Evolutionary conservation across 352 stramenopile genomes (phyloP).

Genomic region (Globisporangium iwayamae): DNA sequence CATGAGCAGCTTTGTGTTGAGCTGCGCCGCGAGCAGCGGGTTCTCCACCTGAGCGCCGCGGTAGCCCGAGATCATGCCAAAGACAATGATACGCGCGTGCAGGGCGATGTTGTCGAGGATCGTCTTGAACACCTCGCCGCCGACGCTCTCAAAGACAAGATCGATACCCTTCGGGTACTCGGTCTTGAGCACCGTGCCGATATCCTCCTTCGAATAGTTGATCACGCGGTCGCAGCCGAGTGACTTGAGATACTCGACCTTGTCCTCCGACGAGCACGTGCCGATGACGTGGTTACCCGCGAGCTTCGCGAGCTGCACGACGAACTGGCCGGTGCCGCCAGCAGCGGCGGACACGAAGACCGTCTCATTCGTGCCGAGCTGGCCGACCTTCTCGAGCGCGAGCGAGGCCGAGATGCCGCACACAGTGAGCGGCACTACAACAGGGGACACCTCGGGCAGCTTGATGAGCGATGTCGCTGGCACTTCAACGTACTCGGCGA

Average conservation of each 20-base stretch:
- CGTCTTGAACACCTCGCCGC: constrained; percentile 46
- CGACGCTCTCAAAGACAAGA: constrained; percentile 67
- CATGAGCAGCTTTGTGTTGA: constrained; percentile 2
- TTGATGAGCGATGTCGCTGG: constrained; percentile 27
- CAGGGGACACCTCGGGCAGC: constrained; percentile 13
- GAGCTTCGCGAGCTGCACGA: constrained; percentile 82
- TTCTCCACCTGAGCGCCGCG: background rate
- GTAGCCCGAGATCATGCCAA: constrained; percentile 55
- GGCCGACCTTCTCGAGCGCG: constrained; percentile 47
- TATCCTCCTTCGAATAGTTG: constrained; percentile 80
- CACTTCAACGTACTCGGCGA: constrained; percentile 47
- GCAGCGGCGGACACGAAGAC: constrained; percentile 56
- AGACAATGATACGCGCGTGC: constrained; percentile 53
- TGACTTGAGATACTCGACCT: constrained; percentile 72
- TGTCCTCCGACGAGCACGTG: constrained; percentile 79
- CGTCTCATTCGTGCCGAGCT: constrained; percentile 57
- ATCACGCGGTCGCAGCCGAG: constrained; percentile 80
- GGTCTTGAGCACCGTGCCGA: constrained; percentile 56
- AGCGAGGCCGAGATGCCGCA: constrained; percentile 37
- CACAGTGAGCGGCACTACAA: constrained; percentile 32
- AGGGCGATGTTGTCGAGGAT: constrained; percentile 55
- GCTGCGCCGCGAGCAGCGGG: background rate
- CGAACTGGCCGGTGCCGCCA: constrained; percentile 76
- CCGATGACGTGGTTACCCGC: constrained; percentile 77
- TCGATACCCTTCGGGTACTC: constrained; percentile 68